A percentile compares a stretch with the other conserved stretches of the same genome.
These are phyloP conservation scores for Microbotryum lychnidis-dioicae DNA, from an alignment of 1,284 basidiomycete species.

Conservation along the genomic window DNA sequence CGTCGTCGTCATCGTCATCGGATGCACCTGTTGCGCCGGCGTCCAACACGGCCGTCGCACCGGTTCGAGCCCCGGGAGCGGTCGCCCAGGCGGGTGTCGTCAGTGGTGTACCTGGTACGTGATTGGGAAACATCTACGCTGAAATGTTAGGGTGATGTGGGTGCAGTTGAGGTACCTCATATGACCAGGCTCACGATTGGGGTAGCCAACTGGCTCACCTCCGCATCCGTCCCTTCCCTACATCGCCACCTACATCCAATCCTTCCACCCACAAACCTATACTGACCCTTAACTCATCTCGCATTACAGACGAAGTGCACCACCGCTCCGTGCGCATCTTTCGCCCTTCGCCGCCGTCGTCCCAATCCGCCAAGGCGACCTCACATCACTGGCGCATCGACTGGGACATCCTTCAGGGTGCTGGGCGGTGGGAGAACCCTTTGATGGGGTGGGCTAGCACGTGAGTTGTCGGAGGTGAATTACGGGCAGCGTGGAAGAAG, in stretches of 20 bases:
- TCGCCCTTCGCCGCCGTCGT: slow-evolving; percentile 87
- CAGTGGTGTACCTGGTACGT: slow-evolving; percentile 42
- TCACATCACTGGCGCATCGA: slow-evolving; percentile 87
- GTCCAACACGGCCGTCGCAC: too few species aligned
- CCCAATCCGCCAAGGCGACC: slow-evolving; percentile 85
- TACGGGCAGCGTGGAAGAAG: background rate
- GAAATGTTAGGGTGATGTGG: background rate
- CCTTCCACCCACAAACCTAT: background rate
- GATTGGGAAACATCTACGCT: background rate
- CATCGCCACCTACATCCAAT: background rate
- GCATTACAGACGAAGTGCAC: slow-evolving; percentile 60
- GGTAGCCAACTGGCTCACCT: background rate
- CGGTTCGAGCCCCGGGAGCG: slow-evolving; percentile 18
- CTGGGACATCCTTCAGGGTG: slow-evolving; percentile 81
- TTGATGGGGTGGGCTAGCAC: slow-evolving; percentile 89
- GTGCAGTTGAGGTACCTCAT: background rate
- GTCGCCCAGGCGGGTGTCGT: slow-evolving; percentile 38
- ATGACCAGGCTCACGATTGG: too few species aligned
- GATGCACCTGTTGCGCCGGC: too few species aligned
- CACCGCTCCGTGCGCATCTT: slow-evolving; percentile 86
- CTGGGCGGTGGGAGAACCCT: slow-evolving; percentile 96
- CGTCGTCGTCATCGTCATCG: too few species aligned
- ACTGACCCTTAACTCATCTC: background rate
- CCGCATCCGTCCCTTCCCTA: background rate
- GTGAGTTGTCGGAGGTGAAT: slow-evolving; percentile 6